Evolutionary conservation across 352 stramenopile genomes (phyloP), one percentile per base, ranked within the genome.

Genomic region (Pythium chondricola): DNA sequence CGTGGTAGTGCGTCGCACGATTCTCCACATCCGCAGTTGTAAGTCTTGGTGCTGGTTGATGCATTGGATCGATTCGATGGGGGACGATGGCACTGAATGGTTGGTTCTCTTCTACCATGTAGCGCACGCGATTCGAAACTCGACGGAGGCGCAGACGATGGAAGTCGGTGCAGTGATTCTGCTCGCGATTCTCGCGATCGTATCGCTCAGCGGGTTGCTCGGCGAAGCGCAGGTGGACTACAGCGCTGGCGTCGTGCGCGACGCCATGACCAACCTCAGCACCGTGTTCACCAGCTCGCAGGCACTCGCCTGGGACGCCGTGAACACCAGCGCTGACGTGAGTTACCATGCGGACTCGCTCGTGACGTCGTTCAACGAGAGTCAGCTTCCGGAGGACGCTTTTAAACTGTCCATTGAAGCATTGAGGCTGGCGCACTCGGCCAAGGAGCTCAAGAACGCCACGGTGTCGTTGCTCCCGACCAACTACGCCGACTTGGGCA

Each of bases 221-320:
- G 80, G 77, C 41, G 77, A 89, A 56, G 80, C 74, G 24, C 80
- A 92, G 43, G 75, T 89, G 24, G 77, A 92, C 60, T 92, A 92
- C 71, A 88, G 77, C 43, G 72, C 78, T n/a, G 67, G 79, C 8
- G 65, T 87, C 25, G 65, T 89, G 45, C 65, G 69, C 32, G 67
- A 85, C 42, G 80, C 75, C 17, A 87, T 92, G 77, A 69, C 63
- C 31, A 92, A 92, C 52, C 70, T 66, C 3, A 89, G 74, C 35
- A 37, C 70, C 25, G 51, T 70, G 35, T 88, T 92, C 33, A 47
- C 61, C 18, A 49, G 65, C 11, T 58, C 73, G 14, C 73, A 73
- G 31, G 41, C 54, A 1, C 33, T 85, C 21, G 65, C 64, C 6
- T 41, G 33, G 1, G 42, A 81, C 17, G 66, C 58, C 30, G 39